A percentile compares a stretch with the other conserved stretches of the same genome.
Conservation (phyloP, 2,329 filamentous ascomycete species). For the Coniosporium tulheliwenetii region DNA sequence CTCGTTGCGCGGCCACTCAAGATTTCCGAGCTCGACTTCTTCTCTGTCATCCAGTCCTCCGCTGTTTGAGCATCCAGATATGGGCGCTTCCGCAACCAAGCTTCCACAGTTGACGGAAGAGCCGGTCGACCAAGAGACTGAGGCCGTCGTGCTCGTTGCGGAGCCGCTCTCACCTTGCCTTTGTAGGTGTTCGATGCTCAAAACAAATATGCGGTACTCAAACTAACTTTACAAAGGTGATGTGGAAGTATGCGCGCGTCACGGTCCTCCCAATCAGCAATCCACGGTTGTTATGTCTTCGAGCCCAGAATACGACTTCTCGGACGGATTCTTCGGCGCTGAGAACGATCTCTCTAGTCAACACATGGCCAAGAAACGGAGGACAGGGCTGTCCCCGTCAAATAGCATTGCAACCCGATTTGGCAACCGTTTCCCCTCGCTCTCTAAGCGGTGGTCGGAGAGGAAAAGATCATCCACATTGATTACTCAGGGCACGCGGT, state of each 20-base stretch:
- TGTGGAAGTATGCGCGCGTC: slow-evolving; percentile 2
- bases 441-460: slow-evolving; percentile 39
- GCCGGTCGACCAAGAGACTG: slow-evolving; percentile 52
- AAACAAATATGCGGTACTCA: background rate
- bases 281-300: background rate
- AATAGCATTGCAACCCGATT: slow-evolving; percentile 49
- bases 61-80: slow-evolving; percentile 33
- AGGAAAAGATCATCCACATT: slow-evolving; percentile 20
- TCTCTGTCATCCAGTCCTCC: slow-evolving; percentile 52
- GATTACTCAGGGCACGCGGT: slow-evolving; percentile 18
- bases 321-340: slow-evolving; percentile 48
- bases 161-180: slow-evolving; percentile 45
- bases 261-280: background rate
- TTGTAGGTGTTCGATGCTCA: slow-evolving; percentile 40
- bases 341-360: slow-evolving; percentile 36
- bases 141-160: slow-evolving; percentile 34
- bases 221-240: slow-evolving; percentile 3
- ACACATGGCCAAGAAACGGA: slow-evolving; percentile 38
- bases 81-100: slow-evolving; percentile 46
- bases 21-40: slow-evolving; percentile 61
- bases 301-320: slow-evolving; percentile 47
- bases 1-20: slow-evolving; percentile 44
- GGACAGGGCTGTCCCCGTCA: slow-evolving; percentile 43
- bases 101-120: slow-evolving; percentile 80
- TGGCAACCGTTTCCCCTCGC: slow-evolving; percentile 41